A percentile compares a stretch with the other conserved stretches of the same genome.
These are phyloP conservation scores for Plectranthus barbatus DNA, from an alignment of 257 asterid species.

Conservation along the genomic window DNA sequence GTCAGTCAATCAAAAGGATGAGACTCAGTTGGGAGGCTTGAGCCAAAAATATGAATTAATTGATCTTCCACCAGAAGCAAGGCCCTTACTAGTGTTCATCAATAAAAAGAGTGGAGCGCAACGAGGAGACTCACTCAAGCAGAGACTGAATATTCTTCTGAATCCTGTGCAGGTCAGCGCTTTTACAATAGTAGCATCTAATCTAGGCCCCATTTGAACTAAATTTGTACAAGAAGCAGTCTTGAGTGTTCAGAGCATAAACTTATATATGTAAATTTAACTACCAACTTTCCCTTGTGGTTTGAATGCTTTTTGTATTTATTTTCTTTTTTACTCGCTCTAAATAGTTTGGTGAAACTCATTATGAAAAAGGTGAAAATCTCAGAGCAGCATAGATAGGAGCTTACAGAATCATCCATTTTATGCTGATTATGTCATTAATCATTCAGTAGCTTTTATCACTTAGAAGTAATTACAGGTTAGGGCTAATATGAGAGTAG, in stretches of 20 bases:
- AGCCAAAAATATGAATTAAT: constrained; percentile 70
- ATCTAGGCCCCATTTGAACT: not conserved
- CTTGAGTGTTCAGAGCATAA: not conserved
- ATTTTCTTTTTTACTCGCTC: not conserved
- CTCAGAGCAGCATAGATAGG: not conserved
- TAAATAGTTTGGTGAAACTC: not conserved
- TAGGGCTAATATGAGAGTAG: not conserved
- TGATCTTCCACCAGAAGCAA: constrained; percentile 85
- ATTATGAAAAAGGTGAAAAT: not conserved
- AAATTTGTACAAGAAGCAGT: not conserved
- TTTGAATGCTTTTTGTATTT: not conserved
- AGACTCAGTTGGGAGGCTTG: constrained; percentile 37
- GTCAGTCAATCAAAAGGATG: constrained; percentile 63
- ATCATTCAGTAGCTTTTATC: not conserved
- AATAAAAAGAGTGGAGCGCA: constrained; percentile 99
- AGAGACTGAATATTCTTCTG: constrained; percentile 68
- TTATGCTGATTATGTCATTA: too few relatives aligned
- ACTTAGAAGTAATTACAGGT: not conserved
- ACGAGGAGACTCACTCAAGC: constrained; percentile 79
- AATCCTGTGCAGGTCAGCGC: constrained; percentile 92
- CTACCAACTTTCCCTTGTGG: not conserved
- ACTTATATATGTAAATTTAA: not conserved
- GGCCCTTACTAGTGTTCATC: constrained; percentile 82
- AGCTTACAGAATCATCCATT: not conserved
- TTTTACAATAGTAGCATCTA: constrained; percentile 2